Evolutionary conservation across 1,139 yeast genomes (phyloP), one percentile per base, ranked within the genome.

Genomic region (Hansenula lynferdii): DNA sequence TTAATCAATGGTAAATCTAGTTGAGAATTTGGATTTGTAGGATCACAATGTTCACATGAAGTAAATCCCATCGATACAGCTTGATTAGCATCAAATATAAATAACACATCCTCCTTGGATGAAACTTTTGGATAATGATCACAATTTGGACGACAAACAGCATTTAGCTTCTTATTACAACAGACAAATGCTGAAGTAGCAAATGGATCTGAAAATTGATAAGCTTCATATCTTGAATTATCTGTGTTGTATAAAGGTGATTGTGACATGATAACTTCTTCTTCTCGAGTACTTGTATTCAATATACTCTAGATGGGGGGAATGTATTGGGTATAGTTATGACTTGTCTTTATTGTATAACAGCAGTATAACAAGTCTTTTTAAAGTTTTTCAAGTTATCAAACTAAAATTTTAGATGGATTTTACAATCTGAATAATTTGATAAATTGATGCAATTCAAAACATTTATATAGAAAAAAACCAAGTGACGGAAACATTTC

Each of bases 141-240:
- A 60, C 89, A 82, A 53, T 77, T 83, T 3, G 90, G 89, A 41
- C 85, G 74, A 51, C 89, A 82, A 41, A 74, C 72, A 22, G 52
- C 47, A 38, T 64, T 63, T 28, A 58, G 57, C 24, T 62, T 52
- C 45, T 63, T 65, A 56, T 75, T 72, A 51, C 77, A 70, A 19
- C 77, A 80, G 35, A 60, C 57, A 49, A 79, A 80, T 18, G 75
- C 61, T 21, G 73, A 75, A 2, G 80, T 72, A 10, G 85, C 81
- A 51, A 77, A 78, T 1, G 86, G 86, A 54, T 80, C 86, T 43
- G 74, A 68, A 54, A 77, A 77, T 52, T 77, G 82, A 56, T 76
- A 79, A 2, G 85, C 85, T 43, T 72, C 76, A 83, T 83, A 77
- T 50, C 69, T 77, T 34, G 75, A 61, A 22, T 64, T 57, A 31